Percentiles rank a stretch among this genome's conserved stretches.
Conservation (phyloP, 768 basidiomycete genomes). For the Trametes cinnabarina region DNA sequence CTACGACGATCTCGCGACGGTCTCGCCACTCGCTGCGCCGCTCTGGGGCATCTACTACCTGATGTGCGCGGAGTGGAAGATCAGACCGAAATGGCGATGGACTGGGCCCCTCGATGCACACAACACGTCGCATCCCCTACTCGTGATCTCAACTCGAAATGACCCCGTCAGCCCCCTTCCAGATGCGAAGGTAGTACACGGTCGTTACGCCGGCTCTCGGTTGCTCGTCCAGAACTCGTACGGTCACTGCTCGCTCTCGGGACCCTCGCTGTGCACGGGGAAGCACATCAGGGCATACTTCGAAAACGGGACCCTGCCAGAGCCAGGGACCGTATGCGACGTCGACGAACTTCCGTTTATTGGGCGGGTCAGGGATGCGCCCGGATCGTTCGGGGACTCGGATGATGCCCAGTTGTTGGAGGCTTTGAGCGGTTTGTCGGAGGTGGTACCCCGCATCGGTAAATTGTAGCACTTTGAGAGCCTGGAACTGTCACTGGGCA, state of each 20-base stretch:
- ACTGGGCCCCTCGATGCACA: conserved; percentile 18
- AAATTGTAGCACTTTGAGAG: too few species aligned
- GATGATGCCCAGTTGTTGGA: conserved; percentile 19
- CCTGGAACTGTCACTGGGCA: too few species aligned
- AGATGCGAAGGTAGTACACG: conserved; percentile 17
- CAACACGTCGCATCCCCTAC: conserved; percentile 19
- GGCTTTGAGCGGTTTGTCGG: conserved; percentile 1
- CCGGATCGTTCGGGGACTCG: not conserved
- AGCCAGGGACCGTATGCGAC: conserved; percentile 21
- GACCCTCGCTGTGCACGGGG: conserved; percentile 23
- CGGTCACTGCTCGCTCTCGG: conserved; percentile 21
- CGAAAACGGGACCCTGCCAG: conserved; percentile 18
- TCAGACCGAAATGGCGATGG: conserved; percentile 19
- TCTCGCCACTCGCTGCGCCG: conserved; percentile 11
- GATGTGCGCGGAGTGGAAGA: conserved; percentile 16
- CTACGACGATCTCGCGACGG: not conserved
- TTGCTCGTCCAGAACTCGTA: conserved; percentile 22
- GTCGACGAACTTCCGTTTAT: conserved; percentile 21
- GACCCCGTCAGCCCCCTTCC: conserved; percentile 22
- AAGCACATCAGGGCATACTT: conserved; percentile 21
- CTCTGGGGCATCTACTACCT: conserved; percentile 17
- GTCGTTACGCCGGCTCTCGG: conserved; percentile 15
- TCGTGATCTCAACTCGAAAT: conserved; percentile 16
- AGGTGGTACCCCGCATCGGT: not conserved
- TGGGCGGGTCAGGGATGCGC: not conserved